A percentile compares a stretch with the other conserved stretches of the same genome.
Conservation (phyloP, 345 rosid genomes). For the Ailanthus altissimus region DNA sequence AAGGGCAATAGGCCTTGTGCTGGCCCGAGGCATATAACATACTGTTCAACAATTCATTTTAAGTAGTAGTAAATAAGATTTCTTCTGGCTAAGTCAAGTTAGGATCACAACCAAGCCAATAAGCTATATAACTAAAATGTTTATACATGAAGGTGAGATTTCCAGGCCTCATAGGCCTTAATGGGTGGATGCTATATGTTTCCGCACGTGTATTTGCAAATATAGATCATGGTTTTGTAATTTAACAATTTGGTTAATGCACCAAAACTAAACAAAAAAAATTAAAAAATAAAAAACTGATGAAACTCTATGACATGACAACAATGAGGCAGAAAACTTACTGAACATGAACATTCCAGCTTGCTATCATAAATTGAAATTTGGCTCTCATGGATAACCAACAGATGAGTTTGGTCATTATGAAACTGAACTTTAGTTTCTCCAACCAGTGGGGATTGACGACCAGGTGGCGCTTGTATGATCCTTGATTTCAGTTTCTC, state of each 20-base stretch:
- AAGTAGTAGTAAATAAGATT: neutral
- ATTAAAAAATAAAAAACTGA: too few relatives aligned
- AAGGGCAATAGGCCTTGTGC: neutral
- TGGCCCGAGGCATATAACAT: neutral
- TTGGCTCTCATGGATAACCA: conserved; percentile 51
- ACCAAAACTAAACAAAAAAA: too few relatives aligned
- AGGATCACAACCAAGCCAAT: neutral
- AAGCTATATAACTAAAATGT: neutral
- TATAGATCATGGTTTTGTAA: neutral
- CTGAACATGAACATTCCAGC: conserved; percentile 46
- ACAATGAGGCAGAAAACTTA: conserved; percentile 24
- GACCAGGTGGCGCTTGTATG: conserved; percentile 43
- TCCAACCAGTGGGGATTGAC: conserved; percentile 37
- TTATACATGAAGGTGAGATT: neutral
- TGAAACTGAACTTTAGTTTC: conserved; percentile 57
- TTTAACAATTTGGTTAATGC: neutral
- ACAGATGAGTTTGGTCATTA: conserved; percentile 44
- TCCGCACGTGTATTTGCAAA: neutral
- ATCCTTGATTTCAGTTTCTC: conserved; percentile 50
- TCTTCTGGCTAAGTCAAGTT: neutral
- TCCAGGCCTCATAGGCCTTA: too few relatives aligned
- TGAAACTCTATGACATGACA: neutral
- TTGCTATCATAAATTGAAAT: conserved; percentile 47
- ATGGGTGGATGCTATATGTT: too few relatives aligned
- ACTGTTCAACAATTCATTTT: neutral